Conservation (phyloP, 2,329 filamentous ascomycete species). For the Orbilia javanica region DNA sequence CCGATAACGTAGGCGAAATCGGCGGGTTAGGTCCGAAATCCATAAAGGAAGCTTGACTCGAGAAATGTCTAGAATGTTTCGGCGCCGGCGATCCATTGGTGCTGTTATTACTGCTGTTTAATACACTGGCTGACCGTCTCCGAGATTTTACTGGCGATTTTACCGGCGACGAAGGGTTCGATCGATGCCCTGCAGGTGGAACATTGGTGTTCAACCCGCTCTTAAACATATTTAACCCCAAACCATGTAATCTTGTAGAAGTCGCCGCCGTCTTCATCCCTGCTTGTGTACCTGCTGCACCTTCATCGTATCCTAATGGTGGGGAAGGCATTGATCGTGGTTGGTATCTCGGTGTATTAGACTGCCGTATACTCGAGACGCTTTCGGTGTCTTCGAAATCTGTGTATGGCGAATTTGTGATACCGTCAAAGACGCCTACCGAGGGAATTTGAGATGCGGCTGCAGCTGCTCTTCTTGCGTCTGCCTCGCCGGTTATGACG, state of each 20-base stretch:
- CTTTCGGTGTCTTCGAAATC: conserved; percentile 42
- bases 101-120: conserved; percentile 10
- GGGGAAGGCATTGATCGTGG: conserved; percentile 57
- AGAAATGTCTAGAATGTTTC: conserved; percentile 52
- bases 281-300: conserved; percentile 8
- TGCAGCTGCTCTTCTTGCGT: conserved; percentile 45
- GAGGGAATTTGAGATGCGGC: conserved; percentile 43
- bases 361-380: conserved; percentile 23
- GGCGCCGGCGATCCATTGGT: conserved; percentile 31
- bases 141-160: conserved; percentile 44
- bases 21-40: conserved; percentile 50
- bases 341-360: conserved; percentile 51
- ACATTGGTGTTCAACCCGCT: conserved; percentile 38
- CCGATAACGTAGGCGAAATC: conserved; percentile 47
- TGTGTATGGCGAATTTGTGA: conserved; percentile 49
- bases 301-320: conserved; percentile 42
- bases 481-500: conserved; percentile 54
- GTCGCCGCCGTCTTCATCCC: neutral
- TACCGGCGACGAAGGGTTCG: conserved; percentile 43
- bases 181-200: conserved; percentile 17
- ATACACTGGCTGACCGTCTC: conserved; percentile 42
- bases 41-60: conserved; percentile 32
- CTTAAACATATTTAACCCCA: conserved; percentile 57
- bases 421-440: conserved; percentile 43
- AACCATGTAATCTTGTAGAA: conserved; percentile 44